Base-by-base conservation (phyloP, 345 rosid genomes). In the Eucalyptus rudis region DNA sequence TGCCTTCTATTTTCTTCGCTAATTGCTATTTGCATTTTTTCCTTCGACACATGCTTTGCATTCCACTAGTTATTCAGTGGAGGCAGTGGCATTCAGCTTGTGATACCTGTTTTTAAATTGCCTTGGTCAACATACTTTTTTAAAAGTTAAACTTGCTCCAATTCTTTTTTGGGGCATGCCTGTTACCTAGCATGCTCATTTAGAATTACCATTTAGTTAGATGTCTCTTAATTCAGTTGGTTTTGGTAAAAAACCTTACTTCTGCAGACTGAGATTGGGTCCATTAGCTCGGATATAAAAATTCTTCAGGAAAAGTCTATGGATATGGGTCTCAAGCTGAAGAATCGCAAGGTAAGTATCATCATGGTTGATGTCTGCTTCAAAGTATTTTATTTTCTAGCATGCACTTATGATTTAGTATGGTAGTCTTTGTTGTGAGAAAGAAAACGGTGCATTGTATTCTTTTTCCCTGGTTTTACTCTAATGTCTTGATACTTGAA, bases 281-380 rank as follows among this genome's bases (percentile, higher is more conserved):
- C 99, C 87, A 98, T 98, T 91, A 96, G 99, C 92, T 97, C 99
- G 59, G 99, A 98, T 94, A 98, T 98, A 58, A 98, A 97, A 89
- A 92, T 97, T 92, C 99, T 98, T 87, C 99, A 98, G 90, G 99
- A 98, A 94, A 97, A 97, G 91, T 98, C 99, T 54, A 98, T 98
- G 99, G 99, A 98, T 93, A 98, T 98, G 99, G 99, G 99, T 89
- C 93, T 98, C 92, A 96, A 95, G 94, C 92, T 98, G 92, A 98
- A 96, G 93, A 98, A 98, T 90, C 98, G 99, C 91, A 98, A 97
- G 98, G 99, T 98, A 94, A 86, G 40, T 13, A 49, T 49, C 36
- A 20, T 83, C 29, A 43, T 29, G 52, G 51, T 49, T 50, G 27
- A 51, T 51, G 40, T 25, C 56, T 86, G 62, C 16, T 49, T 49